Percentiles rank a stretch among this genome's conserved stretches.
Evolutionary conservation across 768 basidiomycete genomes (phyloP).

Genomic region (Podaxis rugospora): DNA sequence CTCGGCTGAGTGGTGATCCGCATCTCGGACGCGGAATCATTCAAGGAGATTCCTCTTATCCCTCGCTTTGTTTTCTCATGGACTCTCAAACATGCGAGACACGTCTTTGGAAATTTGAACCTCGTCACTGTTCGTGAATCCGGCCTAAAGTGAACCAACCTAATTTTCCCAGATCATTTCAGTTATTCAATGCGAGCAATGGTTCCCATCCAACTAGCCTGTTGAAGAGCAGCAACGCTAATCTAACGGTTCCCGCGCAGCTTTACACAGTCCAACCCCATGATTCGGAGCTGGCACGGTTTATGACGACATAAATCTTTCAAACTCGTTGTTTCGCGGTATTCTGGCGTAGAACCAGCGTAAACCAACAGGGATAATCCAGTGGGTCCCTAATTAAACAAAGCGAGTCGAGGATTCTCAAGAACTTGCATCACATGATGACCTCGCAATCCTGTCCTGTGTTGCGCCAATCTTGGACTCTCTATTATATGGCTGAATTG

Average conservation of each 20-base stretch:
- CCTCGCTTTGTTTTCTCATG: not conserved
- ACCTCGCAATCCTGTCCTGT: not conserved
- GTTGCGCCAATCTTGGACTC: not conserved
- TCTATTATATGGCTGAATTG: not conserved
- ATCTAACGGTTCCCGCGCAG: too few relatives aligned
- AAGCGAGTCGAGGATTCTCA: not conserved
- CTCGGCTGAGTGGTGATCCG: not conserved
- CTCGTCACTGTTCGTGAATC: too few relatives aligned
- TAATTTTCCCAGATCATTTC: too few relatives aligned
- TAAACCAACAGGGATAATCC: not conserved
- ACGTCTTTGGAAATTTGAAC: too few relatives aligned
- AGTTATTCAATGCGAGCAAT: too few relatives aligned
- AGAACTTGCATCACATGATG: not conserved
- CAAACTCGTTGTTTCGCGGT: not conserved
- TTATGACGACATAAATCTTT: not conserved
- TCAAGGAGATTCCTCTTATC: not conserved
- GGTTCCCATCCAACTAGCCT: too few relatives aligned
- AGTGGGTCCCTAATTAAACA: not conserved
- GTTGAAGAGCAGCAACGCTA: too few relatives aligned
- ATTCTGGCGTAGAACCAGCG: not conserved
- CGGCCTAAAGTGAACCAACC: too few relatives aligned
- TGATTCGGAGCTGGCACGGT: not conserved
- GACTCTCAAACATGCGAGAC: too few relatives aligned
- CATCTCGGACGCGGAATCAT: not conserved
- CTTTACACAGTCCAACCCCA: too few relatives aligned